Conservation (phyloP, 1,284 basidiomycete species). For the Cutaneotrichosporon sp. region DNA sequence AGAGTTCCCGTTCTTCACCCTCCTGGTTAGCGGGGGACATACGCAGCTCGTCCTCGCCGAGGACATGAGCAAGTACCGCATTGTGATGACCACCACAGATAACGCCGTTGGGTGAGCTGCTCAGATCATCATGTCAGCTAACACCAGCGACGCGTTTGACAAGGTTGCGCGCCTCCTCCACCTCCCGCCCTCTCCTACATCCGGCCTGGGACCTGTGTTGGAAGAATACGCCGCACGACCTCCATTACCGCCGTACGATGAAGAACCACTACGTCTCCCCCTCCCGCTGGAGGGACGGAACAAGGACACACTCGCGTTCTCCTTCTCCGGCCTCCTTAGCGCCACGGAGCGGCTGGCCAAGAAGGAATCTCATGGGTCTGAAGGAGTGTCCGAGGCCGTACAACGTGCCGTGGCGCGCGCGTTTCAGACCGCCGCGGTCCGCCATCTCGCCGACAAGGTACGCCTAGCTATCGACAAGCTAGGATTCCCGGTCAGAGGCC, state of each 20-base stretch:
- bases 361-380: neutral
- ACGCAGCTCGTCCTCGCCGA: constrained; percentile 77
- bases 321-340: constrained; percentile 71
- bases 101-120: constrained; percentile 64
- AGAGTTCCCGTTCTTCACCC: constrained; percentile 77
- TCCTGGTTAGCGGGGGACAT: constrained; percentile 87
- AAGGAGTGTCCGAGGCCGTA: constrained; percentile 17
- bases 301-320: constrained; percentile 60
- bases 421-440: constrained; percentile 71
- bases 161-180: constrained; percentile 69
- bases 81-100: constrained; percentile 73
- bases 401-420: constrained; percentile 59
- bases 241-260: constrained; percentile 32
- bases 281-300: constrained; percentile 56
- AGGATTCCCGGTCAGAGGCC: constrained; percentile 54
- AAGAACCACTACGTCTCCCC: constrained; percentile 55
- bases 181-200: constrained; percentile 61
- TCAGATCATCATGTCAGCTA: constrained; percentile 11
- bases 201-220: constrained; percentile 71
- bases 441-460: constrained; percentile 74
- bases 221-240: constrained; percentile 60
- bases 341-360: constrained; percentile 52
- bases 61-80: constrained; percentile 62
- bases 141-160: constrained; percentile 65
- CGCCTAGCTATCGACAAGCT: constrained; percentile 59